Evolutionary conservation across 164 flowering plant species (phyloP).

Genomic region (Litsea cubeba): DNA sequence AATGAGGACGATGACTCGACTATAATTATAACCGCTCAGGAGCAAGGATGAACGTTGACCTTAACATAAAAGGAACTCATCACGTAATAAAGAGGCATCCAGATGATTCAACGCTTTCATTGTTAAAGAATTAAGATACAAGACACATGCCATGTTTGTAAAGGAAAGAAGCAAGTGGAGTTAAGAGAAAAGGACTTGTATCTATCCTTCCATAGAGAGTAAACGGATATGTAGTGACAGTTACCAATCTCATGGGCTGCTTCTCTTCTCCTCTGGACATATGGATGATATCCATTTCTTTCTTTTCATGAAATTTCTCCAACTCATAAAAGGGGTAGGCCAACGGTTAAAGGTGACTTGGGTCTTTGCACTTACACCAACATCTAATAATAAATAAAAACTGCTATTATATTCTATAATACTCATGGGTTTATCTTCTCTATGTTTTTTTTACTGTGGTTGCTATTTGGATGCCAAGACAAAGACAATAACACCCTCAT

Average conservation of each 20-base stretch:
- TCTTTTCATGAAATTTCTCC: slow-evolving; percentile 6
- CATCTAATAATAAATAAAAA: neutral
- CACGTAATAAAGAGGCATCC: neutral
- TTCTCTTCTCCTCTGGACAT: slow-evolving; percentile 1
- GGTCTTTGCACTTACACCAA: slow-evolving; percentile 1
- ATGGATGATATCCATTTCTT: slow-evolving; percentile 6
- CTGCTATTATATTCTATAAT: neutral
- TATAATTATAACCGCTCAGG: too few relatives aligned
- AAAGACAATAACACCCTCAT: neutral
- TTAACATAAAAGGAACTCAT: neutral
- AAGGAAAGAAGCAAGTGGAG: slow-evolving; percentile 2
- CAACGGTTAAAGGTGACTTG: slow-evolving; percentile 14
- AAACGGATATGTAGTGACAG: neutral
- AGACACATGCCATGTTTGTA: neutral
- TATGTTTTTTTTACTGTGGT: neutral
- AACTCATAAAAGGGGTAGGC: slow-evolving; percentile 8
- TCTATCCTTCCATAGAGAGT: neutral
- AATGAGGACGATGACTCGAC: accelerated
- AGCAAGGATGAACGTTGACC: too few relatives aligned
- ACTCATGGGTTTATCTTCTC: neutral
- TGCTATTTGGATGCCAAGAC: neutral
- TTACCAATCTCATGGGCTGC: slow-evolving; percentile 5
- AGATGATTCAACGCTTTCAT: too few relatives aligned
- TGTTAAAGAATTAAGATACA: too few relatives aligned
- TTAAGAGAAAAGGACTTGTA: slow-evolving; percentile 6